Base-by-base conservation (phyloP, 2,329 filamentous ascomycete species). In the Metarhizium album region DNA sequence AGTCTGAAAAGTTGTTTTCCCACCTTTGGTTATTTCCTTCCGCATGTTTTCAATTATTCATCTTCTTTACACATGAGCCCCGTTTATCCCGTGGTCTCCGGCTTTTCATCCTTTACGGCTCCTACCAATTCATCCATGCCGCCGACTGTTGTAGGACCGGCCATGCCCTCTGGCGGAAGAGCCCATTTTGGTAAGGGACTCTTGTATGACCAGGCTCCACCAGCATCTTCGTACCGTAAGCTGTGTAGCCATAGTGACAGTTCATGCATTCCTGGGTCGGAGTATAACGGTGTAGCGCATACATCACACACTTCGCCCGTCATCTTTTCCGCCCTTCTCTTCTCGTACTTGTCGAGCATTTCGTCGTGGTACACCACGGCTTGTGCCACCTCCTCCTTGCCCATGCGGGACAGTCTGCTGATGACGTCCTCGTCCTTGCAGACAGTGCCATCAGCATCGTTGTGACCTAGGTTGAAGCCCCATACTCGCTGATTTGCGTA, bases 401-500 rank as follows among this genome's bases (percentile, higher is more conserved):
- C 93, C 89, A 98, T 96, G 31, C 83, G 81, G 31, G 83, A 82
- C 3, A 98, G 78, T 1, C 89, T 81, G 20, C 83, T 83, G 65
- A 98, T 90, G 58, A 98, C 86, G 63, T 95, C 89, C 53, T 93
- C 87, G 65, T 98, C 93, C 42, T 84, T 82, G 52, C 89, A 84
- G 24, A 78, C 78, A 20, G 75, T 75, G 3, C 79, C 82, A 47
- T 91, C 84, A 14, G 74, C 71, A 54, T 84, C 81, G 50, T 78
- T 73, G 49, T 69, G 79, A 16, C 88, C 93, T 0, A 98, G 79
- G 9, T 84, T 78, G 1, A 84, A 74, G 0, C 93, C 93, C 75
- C 95, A 98, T 11, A 98, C 93, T 52, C 83, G 83, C 63, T 88
- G 83, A 64, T 98, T 98, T 60, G 88, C 90, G 67, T 98, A 98